Evolutionary conservation across 2,329 filamentous ascomycete species (phyloP).

Genomic region (Colletotrichum filicis): DNA sequence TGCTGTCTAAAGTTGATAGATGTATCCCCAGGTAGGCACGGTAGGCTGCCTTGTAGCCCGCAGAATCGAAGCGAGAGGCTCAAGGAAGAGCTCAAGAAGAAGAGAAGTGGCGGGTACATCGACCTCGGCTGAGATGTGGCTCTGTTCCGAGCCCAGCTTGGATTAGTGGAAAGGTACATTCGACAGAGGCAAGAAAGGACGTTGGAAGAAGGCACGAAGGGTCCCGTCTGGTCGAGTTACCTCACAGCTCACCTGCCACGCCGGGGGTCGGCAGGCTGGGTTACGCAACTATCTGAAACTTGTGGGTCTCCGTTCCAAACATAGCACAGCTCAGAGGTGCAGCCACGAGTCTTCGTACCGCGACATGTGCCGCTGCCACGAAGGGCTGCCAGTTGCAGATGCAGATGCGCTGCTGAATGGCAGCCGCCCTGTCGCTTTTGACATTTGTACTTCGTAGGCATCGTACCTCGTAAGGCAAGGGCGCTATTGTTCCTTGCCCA

Average conservation of each 20-base stretch:
- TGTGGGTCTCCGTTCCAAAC: conserved; percentile 30
- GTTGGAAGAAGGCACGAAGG: not conserved
- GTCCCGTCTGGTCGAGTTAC: not conserved
- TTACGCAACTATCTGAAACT: conserved; percentile 34
- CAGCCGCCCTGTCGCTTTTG: too few species aligned
- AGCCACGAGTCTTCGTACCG: not conserved
- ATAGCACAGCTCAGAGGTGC: conserved; percentile 23
- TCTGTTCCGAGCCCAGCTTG: not conserved
- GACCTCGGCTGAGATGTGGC: not conserved
- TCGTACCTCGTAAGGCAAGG: too few species aligned
- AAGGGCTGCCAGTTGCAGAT: not conserved
- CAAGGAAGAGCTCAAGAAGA: not conserved
- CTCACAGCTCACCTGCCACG: conserved; percentile 6
- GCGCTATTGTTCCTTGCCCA: not conserved
- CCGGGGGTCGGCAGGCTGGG: conserved; percentile 17
- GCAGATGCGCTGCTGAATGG: not conserved
- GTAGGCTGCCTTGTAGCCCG: not conserved
- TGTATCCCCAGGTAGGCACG: not conserved
- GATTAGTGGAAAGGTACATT: not conserved
- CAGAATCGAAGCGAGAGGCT: not conserved
- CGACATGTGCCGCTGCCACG: not conserved
- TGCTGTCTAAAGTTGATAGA: conserved; percentile 6
- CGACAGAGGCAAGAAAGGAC: not conserved
- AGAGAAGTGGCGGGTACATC: not conserved
- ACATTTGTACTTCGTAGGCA: too few species aligned